Percentiles rank a stretch among this genome's conserved stretches.
Evolutionary conservation across 108 stramenopile genomes (phyloP).

Genomic region (Chaetoceros muelleri): DNA sequence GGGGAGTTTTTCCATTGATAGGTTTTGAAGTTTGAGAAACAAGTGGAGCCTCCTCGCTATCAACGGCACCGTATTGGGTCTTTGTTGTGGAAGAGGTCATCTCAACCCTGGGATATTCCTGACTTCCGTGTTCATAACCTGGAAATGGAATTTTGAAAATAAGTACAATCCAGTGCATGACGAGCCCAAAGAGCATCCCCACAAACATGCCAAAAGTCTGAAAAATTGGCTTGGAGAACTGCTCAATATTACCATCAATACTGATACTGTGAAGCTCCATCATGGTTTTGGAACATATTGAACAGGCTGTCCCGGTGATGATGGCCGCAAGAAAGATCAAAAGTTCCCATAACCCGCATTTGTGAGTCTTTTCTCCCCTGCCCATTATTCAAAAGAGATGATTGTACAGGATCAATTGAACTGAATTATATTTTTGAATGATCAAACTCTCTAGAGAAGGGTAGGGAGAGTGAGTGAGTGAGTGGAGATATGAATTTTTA

Average conservation of each 20-base stretch:
- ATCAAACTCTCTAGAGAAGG: too few relatives aligned
- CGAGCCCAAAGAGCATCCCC: constrained; percentile 77
- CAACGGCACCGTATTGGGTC: constrained; percentile 2
- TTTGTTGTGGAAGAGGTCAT: too few relatives aligned
- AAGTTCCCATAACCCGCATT: constrained; percentile 52
- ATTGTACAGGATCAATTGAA: too few relatives aligned
- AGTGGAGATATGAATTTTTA: too few relatives aligned
- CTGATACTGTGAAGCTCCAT: constrained; percentile 59
- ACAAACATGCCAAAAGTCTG: constrained; percentile 90
- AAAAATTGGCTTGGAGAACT: constrained; percentile 63
- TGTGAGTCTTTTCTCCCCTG: constrained; percentile 24
- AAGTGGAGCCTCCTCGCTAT: constrained; percentile 1
- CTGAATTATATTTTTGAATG: too few relatives aligned
- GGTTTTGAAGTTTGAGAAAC: not conserved
- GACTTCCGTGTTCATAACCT: constrained; percentile 43
- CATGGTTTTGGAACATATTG: constrained; percentile 82
- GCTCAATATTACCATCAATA: constrained; percentile 48
- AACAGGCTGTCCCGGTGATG: constrained; percentile 77
- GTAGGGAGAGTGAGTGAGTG: too few relatives aligned
- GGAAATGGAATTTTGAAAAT: constrained; percentile 73
- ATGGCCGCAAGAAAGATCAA: constrained; percentile 73
- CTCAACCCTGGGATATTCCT: too few relatives aligned
- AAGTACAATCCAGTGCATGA: constrained; percentile 65
- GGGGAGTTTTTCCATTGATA: constrained; percentile 18
- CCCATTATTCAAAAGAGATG: too few relatives aligned